Conservation (phyloP, 2,329 filamentous ascomycete genomes). For the Colletotrichum theobromicola region DNA sequence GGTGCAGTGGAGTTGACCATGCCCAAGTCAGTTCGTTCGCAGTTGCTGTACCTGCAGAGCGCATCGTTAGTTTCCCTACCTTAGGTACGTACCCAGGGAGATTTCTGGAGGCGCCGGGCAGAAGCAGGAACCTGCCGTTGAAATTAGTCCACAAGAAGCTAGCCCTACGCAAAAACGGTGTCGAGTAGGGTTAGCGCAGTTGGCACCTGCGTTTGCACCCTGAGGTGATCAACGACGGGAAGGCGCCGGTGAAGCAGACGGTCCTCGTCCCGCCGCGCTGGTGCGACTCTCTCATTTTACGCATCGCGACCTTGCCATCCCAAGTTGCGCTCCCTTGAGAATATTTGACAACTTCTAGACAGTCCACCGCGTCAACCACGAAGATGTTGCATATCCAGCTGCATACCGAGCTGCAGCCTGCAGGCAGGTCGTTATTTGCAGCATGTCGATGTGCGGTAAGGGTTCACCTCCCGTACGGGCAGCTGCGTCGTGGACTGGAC, state of each 20-base stretch:
- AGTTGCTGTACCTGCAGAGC: not conserved
- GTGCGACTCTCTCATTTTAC: conserved; percentile 7
- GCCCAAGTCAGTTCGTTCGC: not conserved
- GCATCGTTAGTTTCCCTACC: not conserved
- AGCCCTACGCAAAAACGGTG: not conserved
- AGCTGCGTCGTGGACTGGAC: not conserved
- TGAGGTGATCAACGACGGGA: not conserved
- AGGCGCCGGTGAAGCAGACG: not conserved
- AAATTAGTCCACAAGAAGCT: not conserved
- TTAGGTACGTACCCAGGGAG: too few species aligned
- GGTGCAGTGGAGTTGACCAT: not conserved
- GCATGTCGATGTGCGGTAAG: not conserved
- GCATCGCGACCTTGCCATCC: not conserved
- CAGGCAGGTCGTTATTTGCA: not conserved
- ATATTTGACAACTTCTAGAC: not conserved
- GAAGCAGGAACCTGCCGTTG: not conserved
- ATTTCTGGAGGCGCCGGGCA: not conserved
- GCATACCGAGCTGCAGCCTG: not conserved
- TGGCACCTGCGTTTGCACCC: not conserved
- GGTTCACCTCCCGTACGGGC: not conserved
- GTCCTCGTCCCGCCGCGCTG: conserved; percentile 2
- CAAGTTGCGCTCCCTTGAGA: not conserved
- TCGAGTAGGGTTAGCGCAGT: not conserved
- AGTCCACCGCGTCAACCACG: not conserved
- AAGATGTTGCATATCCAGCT: not conserved